Base-by-base conservation (phyloP, 371 early-diverging fungal genomes). In the Zopfochytrium polystomum region DNA sequence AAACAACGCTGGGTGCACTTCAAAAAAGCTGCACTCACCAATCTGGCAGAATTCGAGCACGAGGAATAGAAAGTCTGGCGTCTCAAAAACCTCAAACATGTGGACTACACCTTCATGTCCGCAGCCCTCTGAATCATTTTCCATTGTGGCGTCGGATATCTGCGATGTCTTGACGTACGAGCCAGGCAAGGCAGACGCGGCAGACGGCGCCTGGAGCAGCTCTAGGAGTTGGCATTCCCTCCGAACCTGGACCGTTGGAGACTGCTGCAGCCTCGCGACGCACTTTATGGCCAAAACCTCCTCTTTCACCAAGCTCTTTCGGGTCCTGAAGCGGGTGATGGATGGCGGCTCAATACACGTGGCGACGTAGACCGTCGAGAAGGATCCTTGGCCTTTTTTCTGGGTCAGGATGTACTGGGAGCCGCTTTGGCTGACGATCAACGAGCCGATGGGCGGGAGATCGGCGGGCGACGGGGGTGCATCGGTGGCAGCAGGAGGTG, bases 41-140 rank as follows among this genome's bases (percentile, higher is more conserved):
- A 87, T 87, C 35, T 85, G 84, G 52, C 88, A 86, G 68, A 80
- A 83, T 66, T 92, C 92, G 32, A 92, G 67, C n/a, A 89, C 83
- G 54, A 90, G 77, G 70, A 86, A 86, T n/a, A 87, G 75, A 63
- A 79, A 83, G 15, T 85, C 82, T 4, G 68, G 72, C 26, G 85
- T 85, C 35, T 83, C 83, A 58, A 91, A 79, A 30, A 89, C 85
- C 55, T 86, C 85, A 65, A 87, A 80, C 45, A 93, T 77, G 44
- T 76, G 76, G 38, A 90, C 85, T 52, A 95, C 48, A 31, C 56
- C 47, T n/a, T n/a, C n/a, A n/a, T n/a, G n/a, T n/a, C n/a, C n/a
- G n/a, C n/a, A n/a, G n/a, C n/a, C n/a, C n/a, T n/a, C n/a, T n/a
- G n/a, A n/a, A n/a, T n/a, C n/a, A n/a, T n/a, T n/a, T n/a, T n/a